Evolutionary conservation across 345 rosid genomes (phyloP).

Genomic region (Pelargonium nanum): DNA sequence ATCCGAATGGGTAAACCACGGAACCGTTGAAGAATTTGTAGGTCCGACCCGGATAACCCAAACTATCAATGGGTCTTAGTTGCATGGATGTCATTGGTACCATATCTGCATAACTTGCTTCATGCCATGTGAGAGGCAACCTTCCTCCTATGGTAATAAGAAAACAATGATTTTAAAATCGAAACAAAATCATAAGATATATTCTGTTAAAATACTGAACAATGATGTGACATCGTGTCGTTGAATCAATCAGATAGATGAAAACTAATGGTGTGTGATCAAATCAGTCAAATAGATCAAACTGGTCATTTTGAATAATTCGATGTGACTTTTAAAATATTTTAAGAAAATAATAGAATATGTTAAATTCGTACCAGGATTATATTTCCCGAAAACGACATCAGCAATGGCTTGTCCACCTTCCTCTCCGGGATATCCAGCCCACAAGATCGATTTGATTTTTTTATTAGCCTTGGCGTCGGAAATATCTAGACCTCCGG

Average conservation of each 20-base stretch:
- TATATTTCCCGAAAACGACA: conserved; percentile 44
- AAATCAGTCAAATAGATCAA: too few species aligned
- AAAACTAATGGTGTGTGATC: too few species aligned
- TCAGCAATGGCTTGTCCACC: conserved; percentile 66
- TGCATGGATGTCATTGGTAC: conserved; percentile 49
- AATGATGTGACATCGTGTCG: too few species aligned
- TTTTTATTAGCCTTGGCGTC: conserved; percentile 19
- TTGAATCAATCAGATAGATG: too few species aligned
- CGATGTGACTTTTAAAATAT: too few species aligned
- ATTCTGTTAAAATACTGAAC: too few species aligned
- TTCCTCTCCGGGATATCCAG: conserved; percentile 60
- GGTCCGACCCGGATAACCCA: conserved; percentile 45
- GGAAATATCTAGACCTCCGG: conserved; percentile 39
- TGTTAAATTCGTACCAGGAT: conserved; percentile 28
- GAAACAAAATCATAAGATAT: too few species aligned
- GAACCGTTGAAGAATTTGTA: conserved; percentile 50
- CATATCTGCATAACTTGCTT: conserved; percentile 20
- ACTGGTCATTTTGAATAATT: too few species aligned
- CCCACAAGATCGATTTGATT: conserved; percentile 46
- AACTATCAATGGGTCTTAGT: conserved; percentile 28
- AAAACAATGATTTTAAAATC: too few species aligned
- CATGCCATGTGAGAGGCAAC: conserved; percentile 42
- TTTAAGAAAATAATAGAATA: neutral
- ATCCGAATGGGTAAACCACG: conserved; percentile 38
- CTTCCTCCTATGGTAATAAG: conserved; percentile 31